Evolutionary conservation across 108 stramenopile genomes (phyloP).

Genomic region (Epithemia pelagica): DNA sequence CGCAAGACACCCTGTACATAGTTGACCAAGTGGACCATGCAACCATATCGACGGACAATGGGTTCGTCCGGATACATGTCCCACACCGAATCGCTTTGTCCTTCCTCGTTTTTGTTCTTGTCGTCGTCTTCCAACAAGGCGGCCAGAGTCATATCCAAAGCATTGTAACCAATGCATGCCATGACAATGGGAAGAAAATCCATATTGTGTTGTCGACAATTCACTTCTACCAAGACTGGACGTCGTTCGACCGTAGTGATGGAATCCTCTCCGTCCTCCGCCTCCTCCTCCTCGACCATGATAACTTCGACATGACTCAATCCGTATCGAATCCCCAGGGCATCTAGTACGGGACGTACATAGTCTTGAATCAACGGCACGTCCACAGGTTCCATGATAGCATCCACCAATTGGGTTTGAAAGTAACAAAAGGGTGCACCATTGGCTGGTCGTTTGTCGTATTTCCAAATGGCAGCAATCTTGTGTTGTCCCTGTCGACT

Average conservation of each 20-base stretch:
- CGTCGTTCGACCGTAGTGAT: constrained; percentile 30
- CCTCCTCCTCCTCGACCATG: constrained; percentile 3
- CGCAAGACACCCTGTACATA: constrained; percentile 45
- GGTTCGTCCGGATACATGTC: constrained; percentile 51
- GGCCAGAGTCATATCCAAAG: constrained; percentile 61
- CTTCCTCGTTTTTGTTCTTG: not conserved
- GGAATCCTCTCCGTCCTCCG: too few relatives aligned
- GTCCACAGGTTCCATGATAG: constrained; percentile 12
- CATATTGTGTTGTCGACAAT: constrained; percentile 85
- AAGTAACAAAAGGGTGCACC: constrained; percentile 83
- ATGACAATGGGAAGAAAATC: constrained; percentile 72
- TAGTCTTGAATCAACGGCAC: constrained; percentile 48
- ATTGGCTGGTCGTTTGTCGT: constrained; percentile 89
- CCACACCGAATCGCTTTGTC: constrained; percentile 24
- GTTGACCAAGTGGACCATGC: constrained; percentile 73
- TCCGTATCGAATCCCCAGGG: constrained; percentile 64
- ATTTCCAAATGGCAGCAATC: constrained; percentile 92
- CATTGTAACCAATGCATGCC: constrained; percentile 78
- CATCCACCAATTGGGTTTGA: constrained; percentile 70
- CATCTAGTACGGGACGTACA: constrained; percentile 42
- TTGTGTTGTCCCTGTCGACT: constrained; percentile 83
- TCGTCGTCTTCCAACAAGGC: constrained; percentile 55
- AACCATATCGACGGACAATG: constrained; percentile 40
- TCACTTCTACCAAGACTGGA: constrained; percentile 76
- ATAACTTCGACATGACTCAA: constrained; percentile 76